Base-by-base conservation (phyloP, 2,329 filamentous ascomycete species). In the Dothistroma septosporum region DNA sequence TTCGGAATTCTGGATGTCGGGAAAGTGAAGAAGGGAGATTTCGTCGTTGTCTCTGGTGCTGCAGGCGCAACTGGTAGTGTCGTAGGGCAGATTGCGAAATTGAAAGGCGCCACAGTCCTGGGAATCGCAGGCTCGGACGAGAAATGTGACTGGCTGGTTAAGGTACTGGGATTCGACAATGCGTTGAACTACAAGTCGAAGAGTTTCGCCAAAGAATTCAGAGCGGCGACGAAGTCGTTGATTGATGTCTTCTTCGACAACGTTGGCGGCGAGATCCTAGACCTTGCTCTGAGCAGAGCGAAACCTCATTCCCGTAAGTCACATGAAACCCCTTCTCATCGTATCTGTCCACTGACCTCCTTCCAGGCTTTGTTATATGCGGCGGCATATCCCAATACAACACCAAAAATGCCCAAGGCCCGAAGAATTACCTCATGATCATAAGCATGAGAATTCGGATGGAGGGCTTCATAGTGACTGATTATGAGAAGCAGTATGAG, bases 51-150 rank as follows among this genome's bases (percentile, higher is more conserved):
- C 0, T 89, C 85, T 9, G 89, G 88, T 7, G 90, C 90, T 1
- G 90, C 90, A 0, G 90, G 90, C 1, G 90, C 89, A 0, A 92
- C 90, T 0, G 90, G 90, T 1, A 88, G 83, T 69, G 84, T 92
- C 1, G 89, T 85, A 0, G 89, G 88, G 0, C 90, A 93, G 76
- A 90, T 92, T 66, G 88, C 88, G 19, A 91, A 90, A 78, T 58
- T 91, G 57, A 85, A 86, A 74, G 89, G 87, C 12, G 83, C 67
- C 76, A 83, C 77, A 2, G 84, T 90, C 12, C 74, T 88, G 22
- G 88, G 87, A 7, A 79, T 90, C 63, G 86, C 86, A 0, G 88
- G 88, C 0, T 82, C 80, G 57, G 81, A 85, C 37, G 85, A 87
- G 41, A 91, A 91, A 77, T 89, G 85, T 67, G 75, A 78, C 54